Base-by-base conservation (phyloP, 2,329 filamentous ascomycete genomes). In the Orbilia javanica region DNA sequence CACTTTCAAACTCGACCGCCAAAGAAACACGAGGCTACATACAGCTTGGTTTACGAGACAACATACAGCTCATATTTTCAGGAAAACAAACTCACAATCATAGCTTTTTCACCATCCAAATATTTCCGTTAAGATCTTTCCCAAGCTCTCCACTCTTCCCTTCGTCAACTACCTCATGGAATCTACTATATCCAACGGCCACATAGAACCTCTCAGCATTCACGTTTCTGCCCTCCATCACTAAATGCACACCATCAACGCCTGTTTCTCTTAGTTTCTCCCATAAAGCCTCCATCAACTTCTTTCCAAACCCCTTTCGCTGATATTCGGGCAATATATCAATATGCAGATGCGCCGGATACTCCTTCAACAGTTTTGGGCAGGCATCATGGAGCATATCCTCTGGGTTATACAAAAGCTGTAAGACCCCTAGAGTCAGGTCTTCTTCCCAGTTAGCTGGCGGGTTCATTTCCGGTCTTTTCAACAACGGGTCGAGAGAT, bases 281-380 rank as follows among this genome's bases (percentile, higher is more conserved):
- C 42, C 83, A 79, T 22, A 83, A 81, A 0, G 46, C 73, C n/a
- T 81, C 69, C n/a, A 85, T 80, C 44, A 85, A 50, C 22, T 70
- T 52, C 18, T 48, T 68, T 0, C 84, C 84, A 79, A 80, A 83
- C 0, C 84, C 84, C 34, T 80, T 80, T 8, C 82, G 76, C 65
- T 84, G 83, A 46, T 80, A 83, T 44, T 82, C 80, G 0, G 83
- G 82, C 55, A 84, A 62, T 8, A 85, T 82, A 62, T 85, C 81
- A 52, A 85, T 83, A 48, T 85, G 84, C 20, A 85, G 79, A 80
- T 85, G 84, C 4, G 83, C 83, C 0, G 83, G 82, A 73, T 82
- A 85, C 44, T 76, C 65, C 20, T 79, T 63, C 34, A 84, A 15
- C 13, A 74, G 15, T 36, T 25, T 36, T 31, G 68, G 75, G 63